A percentile compares a stretch with the other conserved stretches of the same genome.
Evolutionary conservation across 768 basidiomycete species (phyloP).

Genomic region (Termitomyces sp.): DNA sequence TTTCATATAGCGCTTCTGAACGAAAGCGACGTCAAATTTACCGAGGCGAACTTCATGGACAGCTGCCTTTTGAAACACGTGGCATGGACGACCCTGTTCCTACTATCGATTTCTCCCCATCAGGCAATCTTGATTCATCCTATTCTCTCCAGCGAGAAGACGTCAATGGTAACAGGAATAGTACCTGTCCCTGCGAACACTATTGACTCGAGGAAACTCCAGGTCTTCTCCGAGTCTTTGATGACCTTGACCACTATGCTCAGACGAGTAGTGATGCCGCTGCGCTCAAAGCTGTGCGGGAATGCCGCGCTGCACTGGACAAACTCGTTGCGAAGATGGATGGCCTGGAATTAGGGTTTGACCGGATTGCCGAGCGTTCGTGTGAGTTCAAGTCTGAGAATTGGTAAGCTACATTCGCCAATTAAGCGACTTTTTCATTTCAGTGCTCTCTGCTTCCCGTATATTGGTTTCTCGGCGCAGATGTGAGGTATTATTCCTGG

Average conservation of each 20-base stretch:
- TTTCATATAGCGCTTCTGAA: conserved; percentile 60
- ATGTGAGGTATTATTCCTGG: conserved; percentile 32
- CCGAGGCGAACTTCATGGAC: conserved; percentile 74
- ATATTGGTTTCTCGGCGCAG: conserved; percentile 63
- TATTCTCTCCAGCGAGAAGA: conserved; percentile 70
- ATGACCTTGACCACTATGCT: conserved; percentile 59
- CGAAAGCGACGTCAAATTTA: conserved; percentile 82
- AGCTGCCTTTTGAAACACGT: conserved; percentile 79
- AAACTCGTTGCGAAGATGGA: conserved; percentile 77
- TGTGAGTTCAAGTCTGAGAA: conserved; percentile 38
- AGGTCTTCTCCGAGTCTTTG: conserved; percentile 59
- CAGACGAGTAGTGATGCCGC: conserved; percentile 36
- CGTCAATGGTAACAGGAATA: conserved; percentile 56
- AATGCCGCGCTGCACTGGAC: conserved; percentile 57
- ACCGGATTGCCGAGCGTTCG: conserved; percentile 80
- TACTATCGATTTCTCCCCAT: conserved; percentile 72
- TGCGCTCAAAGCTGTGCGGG: conserved; percentile 50
- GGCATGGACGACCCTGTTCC: conserved; percentile 82
- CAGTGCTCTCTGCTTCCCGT: conserved; percentile 75
- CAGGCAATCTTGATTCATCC: conserved; percentile 51
- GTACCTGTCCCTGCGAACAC: not conserved
- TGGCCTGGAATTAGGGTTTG: conserved; percentile 71
- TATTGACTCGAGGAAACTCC: conserved; percentile 11
- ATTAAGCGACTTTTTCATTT: not conserved
- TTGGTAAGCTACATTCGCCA: not conserved